Evolutionary conservation across 1,284 basidiomycete genomes (phyloP).

Genomic region (Pseudozyma tsukubaensis): DNA sequence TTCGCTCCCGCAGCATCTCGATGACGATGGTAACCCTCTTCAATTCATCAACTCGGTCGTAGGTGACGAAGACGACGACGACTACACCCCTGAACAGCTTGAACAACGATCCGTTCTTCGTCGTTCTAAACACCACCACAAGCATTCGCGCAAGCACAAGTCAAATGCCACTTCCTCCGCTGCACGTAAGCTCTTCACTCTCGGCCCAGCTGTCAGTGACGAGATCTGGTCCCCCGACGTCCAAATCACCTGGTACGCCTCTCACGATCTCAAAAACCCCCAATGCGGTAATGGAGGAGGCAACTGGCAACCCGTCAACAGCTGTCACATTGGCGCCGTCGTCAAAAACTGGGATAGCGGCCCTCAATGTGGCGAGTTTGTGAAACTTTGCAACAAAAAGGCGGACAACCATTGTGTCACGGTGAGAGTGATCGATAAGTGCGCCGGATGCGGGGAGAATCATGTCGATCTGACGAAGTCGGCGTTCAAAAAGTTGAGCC

Average conservation of each 20-base stretch:
- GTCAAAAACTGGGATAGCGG: conserved; percentile 50
- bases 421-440: conserved; percentile 65
- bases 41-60: conserved; percentile 56
- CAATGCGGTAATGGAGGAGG: conserved; percentile 60
- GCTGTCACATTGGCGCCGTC: conserved; percentile 63
- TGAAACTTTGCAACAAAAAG: conserved; percentile 62
- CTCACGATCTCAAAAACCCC: conserved; percentile 61
- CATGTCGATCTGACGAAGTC: conserved; percentile 64
- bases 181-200: conserved; percentile 31
- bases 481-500: conserved; percentile 61
- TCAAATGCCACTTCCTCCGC: conserved; percentile 1
- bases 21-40: conserved; percentile 53
- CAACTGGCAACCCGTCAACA: conserved; percentile 59
- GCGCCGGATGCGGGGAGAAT: conserved; percentile 58
- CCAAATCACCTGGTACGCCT: conserved; percentile 65
- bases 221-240: conserved; percentile 34
- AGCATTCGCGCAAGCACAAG: conserved; percentile 21
- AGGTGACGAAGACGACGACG: conserved; percentile 55
- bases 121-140: conserved; percentile 46
- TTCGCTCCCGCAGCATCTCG: conserved; percentile 16
- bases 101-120: conserved; percentile 35
- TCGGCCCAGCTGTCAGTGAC: conserved; percentile 30
- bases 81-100: conserved; percentile 42
- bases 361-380: conserved; percentile 64
- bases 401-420: conserved; percentile 43